Evolutionary conservation across 495 filamentous ascomycete species (phyloP).

Genomic region (Penicillium malachiteum): DNA sequence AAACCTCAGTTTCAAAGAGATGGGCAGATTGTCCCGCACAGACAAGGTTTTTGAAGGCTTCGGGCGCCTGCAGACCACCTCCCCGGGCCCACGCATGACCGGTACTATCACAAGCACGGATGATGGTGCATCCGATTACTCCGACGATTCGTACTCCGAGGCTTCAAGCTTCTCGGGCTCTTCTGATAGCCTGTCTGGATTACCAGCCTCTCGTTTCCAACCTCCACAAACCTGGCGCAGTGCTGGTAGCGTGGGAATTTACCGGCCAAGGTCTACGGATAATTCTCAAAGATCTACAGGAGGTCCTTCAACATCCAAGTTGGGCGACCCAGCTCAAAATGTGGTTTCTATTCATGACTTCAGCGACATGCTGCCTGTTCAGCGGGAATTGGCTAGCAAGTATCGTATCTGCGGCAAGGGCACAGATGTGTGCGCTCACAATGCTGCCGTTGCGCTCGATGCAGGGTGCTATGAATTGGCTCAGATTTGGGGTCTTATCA

Average conservation of each 20-base stretch:
- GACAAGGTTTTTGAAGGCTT: slow-evolving; percentile 83
- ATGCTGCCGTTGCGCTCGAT: slow-evolving; percentile 72
- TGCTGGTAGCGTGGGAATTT: slow-evolving; percentile 43
- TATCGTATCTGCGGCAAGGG: slow-evolving; percentile 85
- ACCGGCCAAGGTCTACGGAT: slow-evolving; percentile 49
- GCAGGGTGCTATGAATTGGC: slow-evolving; percentile 73
- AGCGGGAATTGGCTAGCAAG: slow-evolving; percentile 67
- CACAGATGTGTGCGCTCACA: slow-evolving; percentile 75
- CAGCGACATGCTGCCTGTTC: slow-evolving; percentile 68
- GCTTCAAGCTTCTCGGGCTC: slow-evolving; percentile 72
- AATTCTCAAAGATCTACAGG: slow-evolving; percentile 57
- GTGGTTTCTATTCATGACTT: slow-evolving; percentile 70
- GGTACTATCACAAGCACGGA: slow-evolving; percentile 48
- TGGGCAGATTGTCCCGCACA: slow-evolving; percentile 57
- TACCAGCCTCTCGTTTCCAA: slow-evolving; percentile 46
- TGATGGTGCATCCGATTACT: slow-evolving; percentile 55
- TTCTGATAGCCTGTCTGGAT: slow-evolving; percentile 52
- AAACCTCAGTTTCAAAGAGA: slow-evolving; percentile 58
- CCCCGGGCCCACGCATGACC: slow-evolving; percentile 49
- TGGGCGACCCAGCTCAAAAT: slow-evolving; percentile 46
- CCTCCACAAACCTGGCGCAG: slow-evolving; percentile 56
- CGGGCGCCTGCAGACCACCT: slow-evolving; percentile 68
- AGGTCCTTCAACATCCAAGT: slow-evolving; percentile 35
- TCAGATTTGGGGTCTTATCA: slow-evolving; percentile 80
- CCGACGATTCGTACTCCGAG: slow-evolving; percentile 65